Conservation (phyloP, 164 flowering plant species). For the Vitis rupestris region DNA sequence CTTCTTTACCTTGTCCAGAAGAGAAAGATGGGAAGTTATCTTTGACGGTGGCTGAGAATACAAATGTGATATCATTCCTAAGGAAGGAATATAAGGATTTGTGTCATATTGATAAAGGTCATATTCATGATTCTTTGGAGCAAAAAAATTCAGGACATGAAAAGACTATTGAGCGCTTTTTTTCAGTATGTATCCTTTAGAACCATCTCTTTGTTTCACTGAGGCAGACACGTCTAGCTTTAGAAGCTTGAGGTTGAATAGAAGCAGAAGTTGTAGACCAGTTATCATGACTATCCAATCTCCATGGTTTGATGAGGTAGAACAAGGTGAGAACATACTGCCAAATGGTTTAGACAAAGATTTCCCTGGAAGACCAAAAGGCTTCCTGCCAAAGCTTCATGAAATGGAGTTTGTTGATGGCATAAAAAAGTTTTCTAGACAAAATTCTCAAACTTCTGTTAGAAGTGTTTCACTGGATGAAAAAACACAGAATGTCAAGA, state of each 20-base stretch:
- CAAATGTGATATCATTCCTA: not conserved
- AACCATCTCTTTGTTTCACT: constrained; percentile 29
- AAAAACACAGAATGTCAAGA: constrained; percentile 3
- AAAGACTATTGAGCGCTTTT: constrained; percentile 34
- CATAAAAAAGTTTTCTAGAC: constrained; percentile 23
- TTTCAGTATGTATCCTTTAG: constrained; percentile 28
- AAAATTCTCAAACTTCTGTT: constrained; percentile 35
- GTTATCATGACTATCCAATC: constrained; percentile 22
- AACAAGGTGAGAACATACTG: constrained; percentile 29
- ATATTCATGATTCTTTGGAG: constrained; percentile 29
- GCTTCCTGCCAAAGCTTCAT: constrained; percentile 21
- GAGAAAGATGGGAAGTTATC: constrained; percentile 27
- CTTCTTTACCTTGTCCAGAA: constrained; percentile 12
- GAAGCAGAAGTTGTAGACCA: constrained; percentile 67
- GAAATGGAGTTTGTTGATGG: constrained; percentile 23
- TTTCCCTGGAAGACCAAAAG: constrained; percentile 26
- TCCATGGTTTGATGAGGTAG: constrained; percentile 17
- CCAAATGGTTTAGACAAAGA: constrained; percentile 32
- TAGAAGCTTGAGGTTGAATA: constrained; percentile 28
- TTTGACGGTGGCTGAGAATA: constrained; percentile 8
- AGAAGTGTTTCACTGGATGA: constrained; percentile 4
- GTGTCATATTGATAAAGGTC: constrained; percentile 4
- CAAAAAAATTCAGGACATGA: constrained; percentile 36
- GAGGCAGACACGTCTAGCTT: constrained; percentile 19
- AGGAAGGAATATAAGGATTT: constrained; percentile 14